phyloP scores from a whole-genome alignment of 1,284 basidiomycete species.

The Apiotrichum brassicae region DNA sequence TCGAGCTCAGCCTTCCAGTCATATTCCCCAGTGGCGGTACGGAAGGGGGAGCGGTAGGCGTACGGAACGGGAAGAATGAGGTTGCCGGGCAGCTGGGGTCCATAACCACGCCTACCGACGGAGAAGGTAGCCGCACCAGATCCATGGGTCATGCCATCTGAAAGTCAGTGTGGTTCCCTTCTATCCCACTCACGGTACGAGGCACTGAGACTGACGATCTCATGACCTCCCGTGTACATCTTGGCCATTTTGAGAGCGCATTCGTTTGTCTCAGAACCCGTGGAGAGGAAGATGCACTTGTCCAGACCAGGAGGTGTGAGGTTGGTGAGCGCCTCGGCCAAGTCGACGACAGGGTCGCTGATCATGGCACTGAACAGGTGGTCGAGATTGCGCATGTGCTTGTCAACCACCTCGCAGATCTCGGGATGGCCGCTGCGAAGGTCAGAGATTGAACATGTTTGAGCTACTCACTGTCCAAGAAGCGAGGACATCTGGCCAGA shows the following conservation, averaged over 20 bases:
- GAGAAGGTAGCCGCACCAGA: slow-evolving; percentile 34
- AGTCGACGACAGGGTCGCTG: slow-evolving; percentile 28
- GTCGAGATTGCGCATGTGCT: slow-evolving; percentile 28
- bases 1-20: slow-evolving; percentile 39
- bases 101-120: slow-evolving; percentile 30
- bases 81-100: slow-evolving; percentile 29
- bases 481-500: slow-evolving; percentile 33
- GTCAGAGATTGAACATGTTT: neutral
- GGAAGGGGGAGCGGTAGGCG: slow-evolving; percentile 31
- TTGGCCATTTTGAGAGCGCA: slow-evolving; percentile 39
- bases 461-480: slow-evolving; percentile 22
- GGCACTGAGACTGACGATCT: slow-evolving; percentile 31
- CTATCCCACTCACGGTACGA: slow-evolving; percentile 28
- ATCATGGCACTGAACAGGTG: slow-evolving; percentile 36
- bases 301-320: slow-evolving; percentile 25
- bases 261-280: slow-evolving; percentile 34
- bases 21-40: slow-evolving; percentile 29
- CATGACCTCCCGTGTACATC: slow-evolving; percentile 34
- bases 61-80: slow-evolving; percentile 26
- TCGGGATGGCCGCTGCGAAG: slow-evolving; percentile 28
- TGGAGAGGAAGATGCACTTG: slow-evolving; percentile 32
- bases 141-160: slow-evolving; percentile 35
- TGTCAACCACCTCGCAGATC: slow-evolving; percentile 24
- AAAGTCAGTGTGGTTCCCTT: neutral
- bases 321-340: slow-evolving; percentile 21